Evolutionary conservation across 306 rosid species (phyloP).

Genomic region (Cucumis sativus): DNA sequence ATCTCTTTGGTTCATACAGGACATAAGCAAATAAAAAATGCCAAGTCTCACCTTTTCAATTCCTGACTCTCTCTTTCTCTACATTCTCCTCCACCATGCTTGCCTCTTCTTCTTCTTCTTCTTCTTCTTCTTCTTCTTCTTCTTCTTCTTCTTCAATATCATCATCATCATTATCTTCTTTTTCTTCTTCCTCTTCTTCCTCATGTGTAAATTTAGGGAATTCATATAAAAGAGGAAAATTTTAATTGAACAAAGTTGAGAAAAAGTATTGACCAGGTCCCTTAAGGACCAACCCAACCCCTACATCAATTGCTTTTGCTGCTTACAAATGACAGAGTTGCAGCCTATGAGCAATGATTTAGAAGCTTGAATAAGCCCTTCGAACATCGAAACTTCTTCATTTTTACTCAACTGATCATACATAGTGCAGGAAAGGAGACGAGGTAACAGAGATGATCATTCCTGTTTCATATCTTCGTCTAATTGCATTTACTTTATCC

Average conservation of each 20-base stretch:
- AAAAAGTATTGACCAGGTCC: slow-evolving; percentile 4
- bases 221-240: background rate
- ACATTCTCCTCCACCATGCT: slow-evolving; percentile 5
- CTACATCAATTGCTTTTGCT: slow-evolving; percentile 2
- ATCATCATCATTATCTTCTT: too few species aligned
- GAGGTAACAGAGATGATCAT: background rate
- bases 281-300: background rate
- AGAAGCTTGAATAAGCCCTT: background rate
- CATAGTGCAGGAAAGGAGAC: background rate
- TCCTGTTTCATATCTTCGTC: background rate
- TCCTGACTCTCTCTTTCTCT: background rate
- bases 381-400: background rate
- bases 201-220: background rate
- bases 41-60: background rate
- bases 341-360: background rate
- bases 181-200: background rate
- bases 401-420: background rate
- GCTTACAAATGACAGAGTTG: background rate
- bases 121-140: slow-evolving; percentile 1
- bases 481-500: slow-evolving; percentile 19
- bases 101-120: background rate
- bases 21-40: background rate
- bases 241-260: background rate
- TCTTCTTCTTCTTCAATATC: background rate
- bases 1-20: background rate